Percentiles rank a stretch among this genome's conserved stretches.
Conservation (phyloP, 1,284 basidiomycete species). For the Pseudozyma sp. region DNA sequence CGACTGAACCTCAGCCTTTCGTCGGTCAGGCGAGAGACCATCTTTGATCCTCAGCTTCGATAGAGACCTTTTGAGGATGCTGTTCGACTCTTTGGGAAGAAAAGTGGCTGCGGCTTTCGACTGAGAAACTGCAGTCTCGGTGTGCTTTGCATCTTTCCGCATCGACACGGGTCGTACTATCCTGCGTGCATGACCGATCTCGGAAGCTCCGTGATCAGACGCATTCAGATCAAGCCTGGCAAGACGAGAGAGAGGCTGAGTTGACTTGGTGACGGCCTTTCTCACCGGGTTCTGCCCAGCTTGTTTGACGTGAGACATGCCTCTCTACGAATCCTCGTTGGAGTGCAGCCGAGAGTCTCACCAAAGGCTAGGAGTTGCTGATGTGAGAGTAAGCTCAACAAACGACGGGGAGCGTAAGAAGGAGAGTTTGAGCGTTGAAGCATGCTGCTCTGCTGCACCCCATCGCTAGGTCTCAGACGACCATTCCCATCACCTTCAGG, state of each 20-base stretch:
- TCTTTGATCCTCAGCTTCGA: slow-evolving; percentile 38
- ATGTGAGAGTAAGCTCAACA: neutral
- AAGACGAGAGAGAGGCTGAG: slow-evolving; percentile 4
- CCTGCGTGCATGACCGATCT: neutral
- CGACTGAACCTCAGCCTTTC: neutral
- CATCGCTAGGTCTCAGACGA: too few relatives aligned
- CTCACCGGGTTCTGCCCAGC: slow-evolving; percentile 12
- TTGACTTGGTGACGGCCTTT: slow-evolving; percentile 12
- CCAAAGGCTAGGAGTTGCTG: neutral
- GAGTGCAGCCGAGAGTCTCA: neutral
- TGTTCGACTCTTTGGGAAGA: slow-evolving; percentile 4
- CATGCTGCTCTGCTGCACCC: too few relatives aligned
- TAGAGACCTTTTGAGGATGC: slow-evolving; percentile 30
- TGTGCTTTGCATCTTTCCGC: slow-evolving; percentile 18
- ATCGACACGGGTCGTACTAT: slow-evolving; percentile 15
- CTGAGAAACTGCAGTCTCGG: neutral
- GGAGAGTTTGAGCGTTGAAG: too few relatives aligned
- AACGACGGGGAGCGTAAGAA: too few relatives aligned
- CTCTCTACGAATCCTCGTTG: too few relatives aligned
- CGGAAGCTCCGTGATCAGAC: neutral
- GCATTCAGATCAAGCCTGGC: neutral
- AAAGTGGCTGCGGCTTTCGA: slow-evolving; percentile 4
- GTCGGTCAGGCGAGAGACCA: slow-evolving; percentile 13
- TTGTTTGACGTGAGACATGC: slow-evolving; percentile 44
- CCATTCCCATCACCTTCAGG: too few relatives aligned